A percentile compares a stretch with the other conserved stretches of the same genome.
These are phyloP conservation scores for Ceriops decandra DNA, from an alignment of 345 rosid species.

Conservation along the genomic window DNA sequence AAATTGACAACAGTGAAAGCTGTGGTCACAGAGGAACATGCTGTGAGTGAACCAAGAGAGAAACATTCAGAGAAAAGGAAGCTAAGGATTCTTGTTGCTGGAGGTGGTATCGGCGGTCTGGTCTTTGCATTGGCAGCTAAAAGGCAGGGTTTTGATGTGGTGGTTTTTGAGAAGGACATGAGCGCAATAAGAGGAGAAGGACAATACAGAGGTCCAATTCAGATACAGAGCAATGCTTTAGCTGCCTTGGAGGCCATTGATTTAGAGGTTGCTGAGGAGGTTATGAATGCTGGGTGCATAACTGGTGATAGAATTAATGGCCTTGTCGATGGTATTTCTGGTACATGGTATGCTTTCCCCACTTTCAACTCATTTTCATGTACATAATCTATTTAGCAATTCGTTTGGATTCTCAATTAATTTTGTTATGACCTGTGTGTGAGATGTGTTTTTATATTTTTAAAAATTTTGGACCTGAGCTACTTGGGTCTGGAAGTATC, in stretches of 20 bases:
- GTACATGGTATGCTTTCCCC: conserved; percentile 62
- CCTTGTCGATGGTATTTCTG: conserved; percentile 88
- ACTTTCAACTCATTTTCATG: not conserved
- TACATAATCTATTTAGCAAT: no score
- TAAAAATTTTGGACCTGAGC: not conserved
- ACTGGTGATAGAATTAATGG: conserved; percentile 96
- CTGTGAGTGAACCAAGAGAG: conserved; percentile 6
- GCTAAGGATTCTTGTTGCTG: conserved; percentile 69
- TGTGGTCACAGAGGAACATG: conserved; percentile 29
- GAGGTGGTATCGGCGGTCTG: conserved; percentile 90
- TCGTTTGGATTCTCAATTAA: no score
- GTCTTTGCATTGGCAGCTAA: conserved; percentile 86
- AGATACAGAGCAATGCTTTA: conserved; percentile 88
- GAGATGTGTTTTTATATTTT: not conserved
- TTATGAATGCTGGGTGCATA: conserved; percentile 78
- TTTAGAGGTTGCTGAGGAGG: conserved; percentile 75
- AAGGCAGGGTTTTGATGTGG: conserved; percentile 78
- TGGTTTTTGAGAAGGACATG: conserved; percentile 83
- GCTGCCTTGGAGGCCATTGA: conserved; percentile 98
- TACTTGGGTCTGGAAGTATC: not conserved
- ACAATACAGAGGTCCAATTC: conserved; percentile 94
- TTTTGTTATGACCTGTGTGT: not conserved
- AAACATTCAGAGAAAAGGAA: conserved; percentile 35
- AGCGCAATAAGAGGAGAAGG: conserved; percentile 98
- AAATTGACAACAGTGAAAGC: conserved; percentile 38